phyloP scores from a whole-genome alignment of 148 eudicot species.

The Rhododendron simsii region DNA sequence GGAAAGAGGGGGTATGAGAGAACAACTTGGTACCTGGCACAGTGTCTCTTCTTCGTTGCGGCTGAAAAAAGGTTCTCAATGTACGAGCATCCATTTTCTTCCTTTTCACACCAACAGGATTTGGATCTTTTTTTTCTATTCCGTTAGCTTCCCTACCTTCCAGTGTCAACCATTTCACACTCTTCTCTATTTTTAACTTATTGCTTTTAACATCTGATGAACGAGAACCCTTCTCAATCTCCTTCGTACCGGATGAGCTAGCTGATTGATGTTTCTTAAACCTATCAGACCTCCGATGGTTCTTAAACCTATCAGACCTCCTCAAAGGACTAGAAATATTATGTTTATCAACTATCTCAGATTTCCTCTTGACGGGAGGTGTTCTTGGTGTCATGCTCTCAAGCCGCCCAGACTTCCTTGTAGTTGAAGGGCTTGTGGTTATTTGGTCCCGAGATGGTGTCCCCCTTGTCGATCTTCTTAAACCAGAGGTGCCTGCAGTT shows the following conservation, averaged over 20 bases:
- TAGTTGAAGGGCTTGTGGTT: slow-evolving; percentile 28
- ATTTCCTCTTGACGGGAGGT: slow-evolving; percentile 24
- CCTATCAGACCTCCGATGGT: slow-evolving; percentile 42
- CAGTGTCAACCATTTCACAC: slow-evolving; percentile 16
- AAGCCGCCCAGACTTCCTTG: slow-evolving; percentile 49
- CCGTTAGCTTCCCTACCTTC: slow-evolving; percentile 22
- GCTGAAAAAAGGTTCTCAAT: slow-evolving; percentile 29
- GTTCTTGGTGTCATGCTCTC: slow-evolving; percentile 19
- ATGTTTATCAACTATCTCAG: slow-evolving; percentile 14
- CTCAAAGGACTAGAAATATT: slow-evolving; percentile 32
- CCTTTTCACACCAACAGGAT: slow-evolving; percentile 29
- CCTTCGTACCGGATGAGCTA: slow-evolving; percentile 24
- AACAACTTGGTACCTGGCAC: slow-evolving; percentile 14
- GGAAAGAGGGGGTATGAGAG: background rate
- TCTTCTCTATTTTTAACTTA: slow-evolving; percentile 25
- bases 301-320: slow-evolving; percentile 44
- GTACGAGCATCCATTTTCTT: slow-evolving; percentile 35
- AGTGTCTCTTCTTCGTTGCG: background rate
- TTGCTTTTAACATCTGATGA: slow-evolving; percentile 9
- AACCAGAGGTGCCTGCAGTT: slow-evolving; percentile 20
- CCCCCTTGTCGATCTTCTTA: slow-evolving; percentile 47
- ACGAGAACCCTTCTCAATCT: slow-evolving; percentile 22
- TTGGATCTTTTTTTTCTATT: slow-evolving; percentile 20
- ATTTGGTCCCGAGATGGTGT: slow-evolving; percentile 23
- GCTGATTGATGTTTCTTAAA: slow-evolving; percentile 24